These are phyloP conservation scores for Trichoderma polysporum DNA, from an alignment of 2,329 filamentous ascomycete species.

Conservation along the genomic window DNA sequence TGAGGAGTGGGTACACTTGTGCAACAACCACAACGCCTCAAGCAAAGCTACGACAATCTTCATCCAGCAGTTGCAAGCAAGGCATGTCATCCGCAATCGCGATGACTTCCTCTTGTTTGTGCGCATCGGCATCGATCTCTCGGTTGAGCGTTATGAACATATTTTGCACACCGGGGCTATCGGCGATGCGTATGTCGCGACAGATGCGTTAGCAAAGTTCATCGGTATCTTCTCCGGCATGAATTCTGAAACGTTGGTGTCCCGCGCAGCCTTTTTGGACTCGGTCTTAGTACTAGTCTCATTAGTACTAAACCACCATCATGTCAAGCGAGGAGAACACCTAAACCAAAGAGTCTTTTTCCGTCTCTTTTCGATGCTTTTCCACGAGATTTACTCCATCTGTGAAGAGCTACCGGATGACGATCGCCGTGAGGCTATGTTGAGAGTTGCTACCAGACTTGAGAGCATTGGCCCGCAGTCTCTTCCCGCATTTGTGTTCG, in stretches of 20 bases:
- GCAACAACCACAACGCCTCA: constrained; percentile 71
- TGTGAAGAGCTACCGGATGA: constrained; percentile 58
- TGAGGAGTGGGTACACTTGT: constrained; percentile 88
- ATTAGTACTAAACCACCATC: constrained; percentile 81
- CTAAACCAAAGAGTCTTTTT: constrained; percentile 92
- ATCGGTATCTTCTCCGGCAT: constrained; percentile 73
- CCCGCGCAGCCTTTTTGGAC: constrained; percentile 71
- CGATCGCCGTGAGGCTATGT: constrained; percentile 67
- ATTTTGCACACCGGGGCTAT: constrained; percentile 61
- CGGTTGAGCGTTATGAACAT: constrained; percentile 75
- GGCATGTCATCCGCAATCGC: constrained; percentile 68
- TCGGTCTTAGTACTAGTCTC: constrained; percentile 75
- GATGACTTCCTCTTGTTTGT: constrained; percentile 80
- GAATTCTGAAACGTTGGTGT: constrained; percentile 62
- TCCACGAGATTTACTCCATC: constrained; percentile 68
- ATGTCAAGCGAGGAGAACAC: constrained; percentile 73
- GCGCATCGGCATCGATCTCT: constrained; percentile 76
- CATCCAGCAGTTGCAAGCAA: constrained; percentile 77
- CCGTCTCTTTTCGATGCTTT: constrained; percentile 78
- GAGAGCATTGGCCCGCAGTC: constrained; percentile 71
- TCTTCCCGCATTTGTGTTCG: constrained; percentile 80
- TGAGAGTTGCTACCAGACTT: constrained; percentile 70
- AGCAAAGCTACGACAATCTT: constrained; percentile 74
- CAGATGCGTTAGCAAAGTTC: constrained; percentile 82
- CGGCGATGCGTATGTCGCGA: constrained; percentile 56